Conservation (phyloP, 2,329 filamentous ascomycete genomes). For the Trichoderma sp. region DNA sequence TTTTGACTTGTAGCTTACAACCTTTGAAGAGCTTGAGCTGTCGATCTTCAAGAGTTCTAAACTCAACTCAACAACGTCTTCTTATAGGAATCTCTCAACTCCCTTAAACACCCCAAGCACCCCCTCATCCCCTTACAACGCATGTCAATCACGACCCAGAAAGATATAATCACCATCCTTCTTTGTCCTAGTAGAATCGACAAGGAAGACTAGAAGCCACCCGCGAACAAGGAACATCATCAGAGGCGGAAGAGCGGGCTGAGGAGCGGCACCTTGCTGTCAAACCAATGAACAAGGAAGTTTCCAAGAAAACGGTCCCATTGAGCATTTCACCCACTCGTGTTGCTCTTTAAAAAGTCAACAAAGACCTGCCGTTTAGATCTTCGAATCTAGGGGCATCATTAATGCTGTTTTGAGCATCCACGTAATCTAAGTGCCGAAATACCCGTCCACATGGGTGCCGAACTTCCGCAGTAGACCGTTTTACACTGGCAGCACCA, state of each 20-base stretch:
- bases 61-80: not conserved
- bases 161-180: slow-evolving; percentile 11
- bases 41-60: not conserved
- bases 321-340: not conserved
- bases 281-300: not conserved
- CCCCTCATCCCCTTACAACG: not conserved
- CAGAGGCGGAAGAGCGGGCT: not conserved
- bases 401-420: not conserved
- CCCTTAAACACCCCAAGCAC: not conserved
- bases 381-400: not conserved
- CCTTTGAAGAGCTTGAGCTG: slow-evolving; percentile 8
- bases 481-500: not conserved
- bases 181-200: slow-evolving; percentile 2
- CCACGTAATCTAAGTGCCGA: slow-evolving; percentile 7
- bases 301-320: slow-evolving; percentile 4
- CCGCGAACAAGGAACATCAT: not conserved
- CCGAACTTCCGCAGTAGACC: slow-evolving; percentile 14
- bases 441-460: slow-evolving; percentile 14
- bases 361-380: slow-evolving; percentile 15
- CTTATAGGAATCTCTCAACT: slow-evolving; percentile 1
- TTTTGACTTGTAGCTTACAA: not conserved
- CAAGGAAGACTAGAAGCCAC: not conserved
- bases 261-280: not conserved
- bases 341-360: not conserved
- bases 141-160: not conserved